A percentile compares a stretch with the other conserved stretches of the same genome.
phyloP scores from a whole-genome alignment of 495 filamentous ascomycete genomes.

The Penicillium tannophilum region DNA sequence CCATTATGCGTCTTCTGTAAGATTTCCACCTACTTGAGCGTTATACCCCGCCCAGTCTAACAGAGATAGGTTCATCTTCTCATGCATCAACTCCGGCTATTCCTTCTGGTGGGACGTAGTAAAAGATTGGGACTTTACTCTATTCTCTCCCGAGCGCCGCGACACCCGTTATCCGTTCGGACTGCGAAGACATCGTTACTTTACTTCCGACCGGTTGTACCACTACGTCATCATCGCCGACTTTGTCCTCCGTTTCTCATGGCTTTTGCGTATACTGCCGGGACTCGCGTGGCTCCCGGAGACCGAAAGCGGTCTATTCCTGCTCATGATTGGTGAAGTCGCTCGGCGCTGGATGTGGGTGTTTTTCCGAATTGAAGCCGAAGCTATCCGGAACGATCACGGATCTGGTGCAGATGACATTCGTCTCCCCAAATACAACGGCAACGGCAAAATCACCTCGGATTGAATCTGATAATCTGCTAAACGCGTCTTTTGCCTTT shows the following conservation, averaged over 20 bases:
- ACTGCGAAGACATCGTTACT: conserved; percentile 70
- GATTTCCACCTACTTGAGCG: not conserved
- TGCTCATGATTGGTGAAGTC: conserved; percentile 85
- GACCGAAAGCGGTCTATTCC: conserved; percentile 81
- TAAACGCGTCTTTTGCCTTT: conserved; percentile 6
- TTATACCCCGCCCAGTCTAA: not conserved
- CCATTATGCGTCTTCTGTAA: conserved; percentile 60
- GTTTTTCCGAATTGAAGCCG: conserved; percentile 91
- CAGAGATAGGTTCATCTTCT: conserved; percentile 54
- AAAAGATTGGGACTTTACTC: conserved; percentile 92
- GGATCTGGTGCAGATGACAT: conserved; percentile 58
- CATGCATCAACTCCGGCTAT: conserved; percentile 81
- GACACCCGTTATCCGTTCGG: conserved; percentile 72
- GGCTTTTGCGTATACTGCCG: conserved; percentile 81
- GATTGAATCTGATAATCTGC: conserved; percentile 38
- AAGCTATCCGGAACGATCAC: conserved; percentile 64
- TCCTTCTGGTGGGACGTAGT: conserved; percentile 98
- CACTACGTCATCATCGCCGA: conserved; percentile 81
- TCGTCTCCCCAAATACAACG: conserved; percentile 47
- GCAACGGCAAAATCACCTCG: conserved; percentile 51
- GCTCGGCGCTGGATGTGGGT: conserved; percentile 93
- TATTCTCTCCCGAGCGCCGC: conserved; percentile 61
- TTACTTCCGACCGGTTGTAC: conserved; percentile 70
- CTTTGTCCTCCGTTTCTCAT: conserved; percentile 80
- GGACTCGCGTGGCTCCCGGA: conserved; percentile 81